Conservation (phyloP, 2,329 filamentous ascomycete species). For the Pestalotiopsis sp. region DNA sequence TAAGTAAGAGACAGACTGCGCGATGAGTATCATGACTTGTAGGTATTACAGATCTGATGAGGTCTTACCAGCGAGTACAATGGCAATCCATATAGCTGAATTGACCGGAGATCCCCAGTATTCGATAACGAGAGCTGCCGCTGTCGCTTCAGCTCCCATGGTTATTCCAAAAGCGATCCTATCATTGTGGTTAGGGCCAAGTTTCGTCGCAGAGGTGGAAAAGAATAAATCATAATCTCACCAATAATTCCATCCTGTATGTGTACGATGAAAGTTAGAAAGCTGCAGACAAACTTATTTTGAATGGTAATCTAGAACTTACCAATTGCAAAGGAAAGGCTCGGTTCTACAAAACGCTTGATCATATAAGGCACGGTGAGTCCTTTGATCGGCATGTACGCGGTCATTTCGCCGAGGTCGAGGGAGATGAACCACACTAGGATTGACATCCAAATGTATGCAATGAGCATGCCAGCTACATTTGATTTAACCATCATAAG, state of each 20-base stretch:
- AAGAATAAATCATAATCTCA: neutral
- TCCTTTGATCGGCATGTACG: slow-evolving; percentile 20
- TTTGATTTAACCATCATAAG: neutral
- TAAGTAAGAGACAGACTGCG: neutral
- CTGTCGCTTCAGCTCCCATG: slow-evolving; percentile 45
- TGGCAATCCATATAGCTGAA: slow-evolving; percentile 44
- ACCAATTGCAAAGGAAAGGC: slow-evolving; percentile 37
- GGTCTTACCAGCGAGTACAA: slow-evolving; percentile 25
- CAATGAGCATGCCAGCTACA: neutral
- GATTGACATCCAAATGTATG: neutral
- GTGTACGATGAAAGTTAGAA: neutral
- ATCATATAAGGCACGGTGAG: slow-evolving; percentile 23
- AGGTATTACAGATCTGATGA: neutral
- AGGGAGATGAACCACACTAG: neutral
- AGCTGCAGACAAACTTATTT: no score
- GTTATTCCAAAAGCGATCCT: slow-evolving; percentile 48
- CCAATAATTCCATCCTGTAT: neutral
- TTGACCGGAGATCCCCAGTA: slow-evolving; percentile 31
- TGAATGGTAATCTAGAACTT: slow-evolving; percentile 32
- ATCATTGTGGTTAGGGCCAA: neutral
- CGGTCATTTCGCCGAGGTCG: slow-evolving; percentile 25
- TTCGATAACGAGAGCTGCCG: slow-evolving; percentile 44
- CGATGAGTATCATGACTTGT: slow-evolving; percentile 22
- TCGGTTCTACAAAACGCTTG: slow-evolving; percentile 25
- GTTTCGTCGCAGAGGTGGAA: neutral